Evolutionary conservation across 1,284 basidiomycete genomes (phyloP), one percentile per base, ranked within the genome.

Genomic region (Cryptococcus wingfieldii): DNA sequence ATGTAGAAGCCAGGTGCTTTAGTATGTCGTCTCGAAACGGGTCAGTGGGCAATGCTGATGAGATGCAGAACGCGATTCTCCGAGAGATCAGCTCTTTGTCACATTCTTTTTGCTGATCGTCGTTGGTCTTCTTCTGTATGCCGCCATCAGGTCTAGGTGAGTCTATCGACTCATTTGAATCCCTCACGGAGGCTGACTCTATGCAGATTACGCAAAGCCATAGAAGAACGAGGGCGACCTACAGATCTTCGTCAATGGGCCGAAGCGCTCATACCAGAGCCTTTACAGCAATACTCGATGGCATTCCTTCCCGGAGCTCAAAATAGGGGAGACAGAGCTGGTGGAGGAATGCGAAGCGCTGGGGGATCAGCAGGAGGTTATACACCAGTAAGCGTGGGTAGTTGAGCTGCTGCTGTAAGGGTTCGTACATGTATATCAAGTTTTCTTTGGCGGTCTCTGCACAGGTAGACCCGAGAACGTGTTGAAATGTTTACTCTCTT

Each of bases 1-100:
- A 96, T 75, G 90, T 97, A 38, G 89, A 94, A 78, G 92, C 92
- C 58, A 82, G 90, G 71, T 97, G 93, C 80, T 96, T 96, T 78
- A 90, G 92, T 94, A 77, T 68, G 91, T 84, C 19, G 7, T 51
- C n/a, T 6, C 41, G 9, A 4, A 10, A 42, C 28, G 23, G 47
- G 34, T 48, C 27, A 47, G 54, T 56, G 28, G 39, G 50, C 47
- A 50, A 27, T 41, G 25, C 38, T 52, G 23, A 50, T 48, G 31
- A 38, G 23, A n/a, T 31, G 19, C 71, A 88, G 86, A 87, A 72
- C 79, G 87, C 51, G 92, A 95, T 79, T 92, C 89, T 45, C 90
- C 92, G 13, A 81, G 92, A 71, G 90, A 93, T 76, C 90, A 94
- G 71, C 80, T 92, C 42, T 86, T 95, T 43, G 91, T 96, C 48